phyloP scores from a whole-genome alignment of 352 stramenopile genomes.

The Pythium utonaiense region DNA sequence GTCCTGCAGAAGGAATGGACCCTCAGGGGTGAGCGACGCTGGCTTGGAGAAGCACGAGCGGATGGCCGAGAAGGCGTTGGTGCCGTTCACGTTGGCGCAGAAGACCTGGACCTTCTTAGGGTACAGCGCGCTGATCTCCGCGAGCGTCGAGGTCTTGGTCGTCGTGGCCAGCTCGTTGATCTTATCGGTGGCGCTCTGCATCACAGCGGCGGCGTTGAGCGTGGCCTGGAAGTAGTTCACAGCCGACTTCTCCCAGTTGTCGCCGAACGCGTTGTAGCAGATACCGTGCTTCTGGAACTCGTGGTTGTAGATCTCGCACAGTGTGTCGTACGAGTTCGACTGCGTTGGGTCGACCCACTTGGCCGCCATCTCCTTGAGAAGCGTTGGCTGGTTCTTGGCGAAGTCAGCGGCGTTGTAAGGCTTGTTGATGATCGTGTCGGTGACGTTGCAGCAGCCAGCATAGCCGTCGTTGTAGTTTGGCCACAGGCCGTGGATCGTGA shows the following conservation, averaged over 20 bases:
- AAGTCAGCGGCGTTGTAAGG: conserved; percentile 53
- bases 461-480: conserved; percentile 78
- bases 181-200: conserved; percentile 38
- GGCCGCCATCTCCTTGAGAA: conserved; percentile 51
- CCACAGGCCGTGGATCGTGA: conserved; percentile 78
- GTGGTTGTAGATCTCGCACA: conserved; percentile 83
- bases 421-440: conserved; percentile 47
- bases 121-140: conserved; percentile 41
- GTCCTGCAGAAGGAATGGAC: conserved; percentile 47
- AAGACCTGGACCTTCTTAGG: conserved; percentile 59
- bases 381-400: conserved; percentile 32
- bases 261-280: conserved; percentile 58
- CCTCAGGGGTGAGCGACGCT: conserved; percentile 28
- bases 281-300: conserved; percentile 84
- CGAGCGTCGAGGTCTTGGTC: conserved; percentile 20
- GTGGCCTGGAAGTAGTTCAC: conserved; percentile 65
- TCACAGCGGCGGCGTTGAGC: conserved; percentile 44
- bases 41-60: conserved; percentile 57
- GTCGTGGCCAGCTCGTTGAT: conserved; percentile 51
- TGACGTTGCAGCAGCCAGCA: conserved; percentile 68
- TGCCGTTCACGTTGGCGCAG: conserved; percentile 49
- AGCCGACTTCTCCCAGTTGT: conserved; percentile 44
- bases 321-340: conserved; percentile 42
- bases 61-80: conserved; percentile 66
- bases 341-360: conserved; percentile 71